phyloP scores from a whole-genome alignment of 495 filamentous ascomycete species.

The Cudoniella acicularis region DNA sequence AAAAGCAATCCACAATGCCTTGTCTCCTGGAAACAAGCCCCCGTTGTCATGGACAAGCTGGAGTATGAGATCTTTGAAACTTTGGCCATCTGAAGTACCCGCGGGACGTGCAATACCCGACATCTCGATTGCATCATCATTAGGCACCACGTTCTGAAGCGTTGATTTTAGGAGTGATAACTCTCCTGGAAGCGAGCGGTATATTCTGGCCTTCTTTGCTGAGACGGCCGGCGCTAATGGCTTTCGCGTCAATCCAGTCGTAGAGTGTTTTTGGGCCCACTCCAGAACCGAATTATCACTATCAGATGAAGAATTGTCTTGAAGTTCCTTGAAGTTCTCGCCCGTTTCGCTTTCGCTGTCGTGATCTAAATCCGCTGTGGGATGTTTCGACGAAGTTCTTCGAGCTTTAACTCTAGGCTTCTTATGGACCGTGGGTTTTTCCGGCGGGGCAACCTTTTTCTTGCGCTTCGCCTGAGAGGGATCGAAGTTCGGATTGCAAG shows the following conservation, averaged over 20 bases:
- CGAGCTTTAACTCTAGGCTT: conserved; percentile 37
- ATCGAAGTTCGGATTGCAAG: conserved; percentile 48
- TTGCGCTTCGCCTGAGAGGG: conserved; percentile 19
- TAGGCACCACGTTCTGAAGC: neutral
- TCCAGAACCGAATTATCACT: conserved; percentile 24
- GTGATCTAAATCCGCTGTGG: conserved; percentile 16
- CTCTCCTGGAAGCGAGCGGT: neutral
- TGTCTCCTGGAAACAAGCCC: conserved; percentile 72
- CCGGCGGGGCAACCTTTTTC: neutral
- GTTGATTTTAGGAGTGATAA: neutral
- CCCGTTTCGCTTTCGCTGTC: conserved; percentile 2
- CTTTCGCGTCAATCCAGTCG: conserved; percentile 32
- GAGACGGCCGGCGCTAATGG: neutral
- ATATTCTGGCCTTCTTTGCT: neutral
- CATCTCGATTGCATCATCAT: neutral
- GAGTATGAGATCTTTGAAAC: conserved; percentile 58
- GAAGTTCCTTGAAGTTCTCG: neutral
- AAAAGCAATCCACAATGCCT: conserved; percentile 70
- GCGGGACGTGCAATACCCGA: neutral
- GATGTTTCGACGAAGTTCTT: conserved; percentile 13
- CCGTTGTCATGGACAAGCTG: conserved; percentile 64
- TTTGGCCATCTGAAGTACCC: neutral
- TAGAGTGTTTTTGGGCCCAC: conserved; percentile 28
- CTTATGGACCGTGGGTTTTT: conserved; percentile 18
- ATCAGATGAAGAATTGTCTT: neutral